phyloP scores from a whole-genome alignment of 192 early-diverging fungal species.

The Coemansia reversa region DNA sequence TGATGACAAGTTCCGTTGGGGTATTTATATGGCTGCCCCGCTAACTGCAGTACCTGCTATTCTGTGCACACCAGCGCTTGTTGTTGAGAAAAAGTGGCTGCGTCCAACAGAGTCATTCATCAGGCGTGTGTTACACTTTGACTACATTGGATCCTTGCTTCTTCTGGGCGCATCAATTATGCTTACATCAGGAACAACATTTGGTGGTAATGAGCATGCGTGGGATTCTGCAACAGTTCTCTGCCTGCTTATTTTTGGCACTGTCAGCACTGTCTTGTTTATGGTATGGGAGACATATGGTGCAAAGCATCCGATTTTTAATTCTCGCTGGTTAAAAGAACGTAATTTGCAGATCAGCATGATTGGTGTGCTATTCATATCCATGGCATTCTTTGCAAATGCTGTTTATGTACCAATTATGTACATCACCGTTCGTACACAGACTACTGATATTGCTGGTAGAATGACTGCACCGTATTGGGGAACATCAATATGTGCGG shows the following conservation, averaged over 20 bases:
- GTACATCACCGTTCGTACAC: constrained; percentile 37
- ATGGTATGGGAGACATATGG: constrained; percentile 31
- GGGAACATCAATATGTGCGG: constrained; percentile 30
- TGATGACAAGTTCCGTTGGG: constrained; percentile 40
- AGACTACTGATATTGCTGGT: constrained; percentile 27
- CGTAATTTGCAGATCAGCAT: constrained; percentile 53
- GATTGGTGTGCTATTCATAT: constrained; percentile 35
- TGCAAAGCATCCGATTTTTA: constrained; percentile 36
- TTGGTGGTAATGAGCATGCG: constrained; percentile 51
- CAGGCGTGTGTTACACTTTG: constrained; percentile 24
- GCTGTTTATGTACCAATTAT: constrained; percentile 42
- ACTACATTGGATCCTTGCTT: constrained; percentile 32
- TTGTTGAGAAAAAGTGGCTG: constrained; percentile 14
- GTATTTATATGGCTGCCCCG: constrained; percentile 42
- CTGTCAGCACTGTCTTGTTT: constrained; percentile 27
- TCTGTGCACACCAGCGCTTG: constrained; percentile 42
- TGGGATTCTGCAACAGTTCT: constrained; percentile 46
- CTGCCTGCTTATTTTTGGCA: constrained; percentile 49
- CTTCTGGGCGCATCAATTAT: constrained; percentile 42
- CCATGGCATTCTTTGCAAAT: constrained; percentile 38
- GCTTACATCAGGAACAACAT: constrained; percentile 40
- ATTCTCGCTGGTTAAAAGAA: constrained; percentile 40
- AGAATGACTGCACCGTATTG: constrained; percentile 43
- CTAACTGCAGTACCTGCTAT: constrained; percentile 29
- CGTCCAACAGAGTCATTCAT: constrained; percentile 21